These are phyloP conservation scores for Chaetomium globosum DNA, from an alignment of 2,329 filamentous ascomycete genomes.

Conservation along the genomic window DNA sequence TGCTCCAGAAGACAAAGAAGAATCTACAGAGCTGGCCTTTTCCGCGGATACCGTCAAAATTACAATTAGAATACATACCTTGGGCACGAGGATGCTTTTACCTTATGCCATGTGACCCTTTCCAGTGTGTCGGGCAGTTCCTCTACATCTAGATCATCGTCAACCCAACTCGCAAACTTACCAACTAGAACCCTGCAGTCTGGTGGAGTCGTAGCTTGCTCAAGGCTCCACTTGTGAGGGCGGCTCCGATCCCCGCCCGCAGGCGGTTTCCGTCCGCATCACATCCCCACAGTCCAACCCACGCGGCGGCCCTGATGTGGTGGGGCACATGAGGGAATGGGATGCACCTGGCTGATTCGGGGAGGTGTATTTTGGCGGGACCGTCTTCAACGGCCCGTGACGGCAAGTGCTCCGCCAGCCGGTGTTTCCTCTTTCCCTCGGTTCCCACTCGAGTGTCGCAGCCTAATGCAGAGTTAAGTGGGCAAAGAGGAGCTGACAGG, in stretches of 20 bases:
- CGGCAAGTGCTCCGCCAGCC: constrained; percentile 15
- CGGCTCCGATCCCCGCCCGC: constrained; percentile 6
- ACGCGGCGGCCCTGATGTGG: constrained; percentile 8
- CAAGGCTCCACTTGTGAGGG: not conserved
- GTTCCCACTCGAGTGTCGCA: constrained; percentile 12
- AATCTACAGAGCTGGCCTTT: not conserved
- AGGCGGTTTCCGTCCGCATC: not conserved
- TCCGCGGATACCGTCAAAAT: not conserved
- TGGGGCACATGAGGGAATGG: constrained; percentile 11
- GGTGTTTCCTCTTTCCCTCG: not conserved
- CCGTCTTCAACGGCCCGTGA: constrained; percentile 17
- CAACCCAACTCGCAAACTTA: not conserved
- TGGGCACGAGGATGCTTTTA: not conserved
- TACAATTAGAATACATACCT: not conserved
- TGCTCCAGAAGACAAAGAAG: not conserved
- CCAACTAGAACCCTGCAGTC: not conserved
- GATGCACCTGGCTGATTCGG: constrained; percentile 28
- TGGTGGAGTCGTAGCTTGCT: not conserved
- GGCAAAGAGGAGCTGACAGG: not conserved
- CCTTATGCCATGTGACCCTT: not conserved
- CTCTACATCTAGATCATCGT: not conserved
- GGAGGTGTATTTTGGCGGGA: constrained; percentile 28
- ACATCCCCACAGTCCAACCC: constrained; percentile 10
- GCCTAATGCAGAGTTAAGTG: constrained; percentile 18
- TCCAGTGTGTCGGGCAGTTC: not conserved